Percentiles rank a stretch among this genome's conserved stretches.
phyloP scores from a whole-genome alignment of 1,284 basidiomycete species.

The Neonothopanus nambi region DNA sequence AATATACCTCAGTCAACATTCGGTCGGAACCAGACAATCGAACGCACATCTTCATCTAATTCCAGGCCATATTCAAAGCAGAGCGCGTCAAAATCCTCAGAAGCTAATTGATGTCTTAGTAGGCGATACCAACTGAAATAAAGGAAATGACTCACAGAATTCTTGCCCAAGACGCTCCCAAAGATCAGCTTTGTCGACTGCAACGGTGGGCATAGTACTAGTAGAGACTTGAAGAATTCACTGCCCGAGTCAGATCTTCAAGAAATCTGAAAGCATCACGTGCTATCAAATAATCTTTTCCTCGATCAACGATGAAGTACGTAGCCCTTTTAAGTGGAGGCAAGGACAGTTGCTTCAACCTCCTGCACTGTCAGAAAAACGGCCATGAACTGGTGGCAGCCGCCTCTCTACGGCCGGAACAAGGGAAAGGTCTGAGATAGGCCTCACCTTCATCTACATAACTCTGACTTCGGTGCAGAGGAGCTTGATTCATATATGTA shows the following conservation, averaged over 20 bases:
- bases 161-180: slow-evolving; percentile 84
- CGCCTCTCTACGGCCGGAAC: slow-evolving; percentile 83
- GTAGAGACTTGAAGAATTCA: no score
- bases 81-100: slow-evolving; percentile 92
- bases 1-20: not conserved
- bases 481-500: slow-evolving; percentile 99
- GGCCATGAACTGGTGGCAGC: slow-evolving; percentile 89
- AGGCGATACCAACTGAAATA: slow-evolving; percentile 18
- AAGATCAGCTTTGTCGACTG: slow-evolving; percentile 94
- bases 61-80: slow-evolving; percentile 98
- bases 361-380: slow-evolving; percentile 85
- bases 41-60: slow-evolving; percentile 92
- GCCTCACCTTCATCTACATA: slow-evolving; percentile 16
- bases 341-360: slow-evolving; percentile 97
- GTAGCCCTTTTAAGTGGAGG: slow-evolving; percentile 95
- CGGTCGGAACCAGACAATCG: not conserved
- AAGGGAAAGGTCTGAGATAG: slow-evolving; percentile 73
- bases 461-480: slow-evolving; percentile 53
- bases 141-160: slow-evolving; percentile 61
- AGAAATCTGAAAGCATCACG: no score
- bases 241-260: no score
- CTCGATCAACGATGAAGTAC: slow-evolving; percentile 73
- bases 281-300: no score
- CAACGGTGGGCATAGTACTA: slow-evolving; percentile 85
- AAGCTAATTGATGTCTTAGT: slow-evolving; percentile 51